These are phyloP conservation scores for Phialophora chinensis DNA, from an alignment of 2,329 filamentous ascomycete genomes.

Conservation along the genomic window DNA sequence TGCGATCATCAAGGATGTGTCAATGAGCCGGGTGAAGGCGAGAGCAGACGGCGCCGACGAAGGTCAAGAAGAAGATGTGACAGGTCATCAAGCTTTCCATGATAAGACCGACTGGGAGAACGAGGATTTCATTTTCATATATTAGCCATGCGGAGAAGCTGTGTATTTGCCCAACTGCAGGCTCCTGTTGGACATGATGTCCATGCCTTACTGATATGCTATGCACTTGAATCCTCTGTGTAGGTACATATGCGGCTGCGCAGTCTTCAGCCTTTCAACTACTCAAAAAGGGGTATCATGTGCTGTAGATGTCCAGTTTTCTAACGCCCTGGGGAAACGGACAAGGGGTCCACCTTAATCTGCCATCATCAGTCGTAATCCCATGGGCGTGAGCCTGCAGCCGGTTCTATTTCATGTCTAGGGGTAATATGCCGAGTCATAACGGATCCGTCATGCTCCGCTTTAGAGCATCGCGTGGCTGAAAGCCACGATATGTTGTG, in stretches of 20 bases:
- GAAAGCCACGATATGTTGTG: background rate
- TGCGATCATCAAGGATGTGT: constrained; percentile 63
- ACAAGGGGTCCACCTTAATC: background rate
- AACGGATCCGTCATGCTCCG: background rate
- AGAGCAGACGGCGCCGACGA: constrained; percentile 38
- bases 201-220: background rate
- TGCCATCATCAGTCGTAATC: background rate
- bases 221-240: background rate
- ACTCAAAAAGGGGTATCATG: background rate
- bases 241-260: background rate
- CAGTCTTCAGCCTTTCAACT: background rate
- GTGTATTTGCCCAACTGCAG: background rate
- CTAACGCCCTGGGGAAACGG: background rate
- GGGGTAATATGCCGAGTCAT: background rate
- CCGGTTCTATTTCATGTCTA: background rate
- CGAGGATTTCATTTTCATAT: constrained; percentile 43
- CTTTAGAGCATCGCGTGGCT: background rate
- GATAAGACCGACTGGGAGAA: constrained; percentile 44
- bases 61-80: constrained; percentile 39
- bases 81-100: constrained; percentile 41
- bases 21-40: constrained; percentile 52
- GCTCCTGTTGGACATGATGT: background rate
- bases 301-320: background rate
- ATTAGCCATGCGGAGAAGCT: constrained; percentile 34
- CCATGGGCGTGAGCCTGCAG: background rate